A percentile compares a stretch with the other conserved stretches of the same genome.
phyloP scores from a whole-genome alignment of 2,329 filamentous ascomycete genomes.

The Mariannaea sp. region DNA sequence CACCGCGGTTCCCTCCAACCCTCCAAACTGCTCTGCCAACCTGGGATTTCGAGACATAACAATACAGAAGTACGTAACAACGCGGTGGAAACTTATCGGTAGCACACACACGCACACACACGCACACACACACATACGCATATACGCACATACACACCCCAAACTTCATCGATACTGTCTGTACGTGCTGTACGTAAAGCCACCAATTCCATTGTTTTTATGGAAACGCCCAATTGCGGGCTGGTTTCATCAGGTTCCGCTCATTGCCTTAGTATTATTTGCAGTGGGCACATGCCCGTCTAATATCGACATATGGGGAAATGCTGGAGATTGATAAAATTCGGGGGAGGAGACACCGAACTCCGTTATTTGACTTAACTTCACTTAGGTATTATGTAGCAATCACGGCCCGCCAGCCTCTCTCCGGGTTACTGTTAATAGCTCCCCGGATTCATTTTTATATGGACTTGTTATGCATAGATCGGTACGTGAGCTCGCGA shows the following conservation, averaged over 20 bases:
- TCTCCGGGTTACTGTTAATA: no score
- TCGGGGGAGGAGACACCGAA: conserved; percentile 6
- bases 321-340: conserved; percentile 1
- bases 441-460: background rate
- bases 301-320: background rate
- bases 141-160: no score
- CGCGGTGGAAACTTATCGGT: background rate
- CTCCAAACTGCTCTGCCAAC: conserved; percentile 3
- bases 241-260: background rate
- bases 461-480: background rate
- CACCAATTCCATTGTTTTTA: background rate
- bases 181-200: no score
- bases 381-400: no score
- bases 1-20: conserved; percentile 19
- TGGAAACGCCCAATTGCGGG: background rate
- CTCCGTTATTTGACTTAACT: background rate
- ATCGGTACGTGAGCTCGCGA: no score
- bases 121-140: no score
- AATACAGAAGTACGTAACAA: background rate
- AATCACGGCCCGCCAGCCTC: no score
- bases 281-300: background rate
- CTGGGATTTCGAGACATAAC: background rate
- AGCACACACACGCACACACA: no score
- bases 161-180: no score
- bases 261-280: conserved; percentile 5